phyloP scores from a whole-genome alignment of 805 yeast species.

The Suhomyces emberorum region DNA sequence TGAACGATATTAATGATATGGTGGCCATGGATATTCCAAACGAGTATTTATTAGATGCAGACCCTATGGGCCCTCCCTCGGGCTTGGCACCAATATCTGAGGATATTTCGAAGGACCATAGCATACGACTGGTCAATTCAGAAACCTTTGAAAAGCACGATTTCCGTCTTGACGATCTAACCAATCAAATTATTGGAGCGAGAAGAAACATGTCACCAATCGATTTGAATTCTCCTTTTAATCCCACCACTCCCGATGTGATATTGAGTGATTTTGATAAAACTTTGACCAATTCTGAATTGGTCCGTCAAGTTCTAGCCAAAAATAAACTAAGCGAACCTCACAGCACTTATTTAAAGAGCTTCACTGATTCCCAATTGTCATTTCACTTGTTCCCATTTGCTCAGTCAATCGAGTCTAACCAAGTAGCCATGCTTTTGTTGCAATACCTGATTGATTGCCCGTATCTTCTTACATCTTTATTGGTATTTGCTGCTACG shows the following conservation, averaged over 20 bases:
- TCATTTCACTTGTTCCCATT: slow-evolving; percentile 35
- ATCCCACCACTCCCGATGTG: slow-evolving; percentile 1
- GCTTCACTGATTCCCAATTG: slow-evolving; percentile 27
- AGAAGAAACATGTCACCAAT: neutral
- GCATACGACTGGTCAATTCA: slow-evolving; percentile 6
- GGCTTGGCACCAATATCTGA: neutral
- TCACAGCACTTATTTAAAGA: slow-evolving; percentile 30
- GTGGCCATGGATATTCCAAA: slow-evolving; percentile 11
- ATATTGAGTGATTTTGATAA: slow-evolving; percentile 2
- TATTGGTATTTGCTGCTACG: slow-evolving; percentile 26
- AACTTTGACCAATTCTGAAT: slow-evolving; percentile 18
- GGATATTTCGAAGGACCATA: slow-evolving; percentile 1
- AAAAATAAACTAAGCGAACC: slow-evolving; percentile 25
- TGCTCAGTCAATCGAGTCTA: slow-evolving; percentile 32
- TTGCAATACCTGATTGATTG: slow-evolving; percentile 20
- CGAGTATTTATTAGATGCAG: neutral
- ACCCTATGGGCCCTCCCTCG: neutral
- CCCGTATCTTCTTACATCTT: slow-evolving; percentile 19
- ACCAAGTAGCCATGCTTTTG: slow-evolving; percentile 29
- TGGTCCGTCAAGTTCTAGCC: slow-evolving; percentile 23
- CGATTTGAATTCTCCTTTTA: slow-evolving; percentile 2
- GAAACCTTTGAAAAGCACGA: slow-evolving; percentile 17
- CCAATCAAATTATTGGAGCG: slow-evolving; percentile 5
- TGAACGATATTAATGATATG: slow-evolving; percentile 30
- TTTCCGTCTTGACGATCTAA: slow-evolving; percentile 20